A percentile compares a stretch with the other conserved stretches of the same genome.
Conservation (phyloP, 2,329 filamentous ascomycete species). For the Colletotrichum sidae region DNA sequence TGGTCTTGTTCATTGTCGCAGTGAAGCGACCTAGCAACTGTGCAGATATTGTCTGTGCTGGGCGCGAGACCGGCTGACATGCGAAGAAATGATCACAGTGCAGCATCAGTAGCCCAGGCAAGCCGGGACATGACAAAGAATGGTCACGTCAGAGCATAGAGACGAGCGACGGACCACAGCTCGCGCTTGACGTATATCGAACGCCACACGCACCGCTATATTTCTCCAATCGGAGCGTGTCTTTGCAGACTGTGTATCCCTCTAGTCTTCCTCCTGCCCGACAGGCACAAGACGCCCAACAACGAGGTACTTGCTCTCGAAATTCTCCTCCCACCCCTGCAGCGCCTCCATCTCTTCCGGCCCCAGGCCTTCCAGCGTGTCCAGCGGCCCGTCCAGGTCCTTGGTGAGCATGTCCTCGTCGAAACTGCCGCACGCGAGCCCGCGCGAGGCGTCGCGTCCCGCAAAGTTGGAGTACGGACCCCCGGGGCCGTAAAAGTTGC, state of each 20-base stretch:
- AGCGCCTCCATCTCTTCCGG: conserved; percentile 84
- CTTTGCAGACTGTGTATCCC: background rate
- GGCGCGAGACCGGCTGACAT: too few species aligned
- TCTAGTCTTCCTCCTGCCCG: conserved; percentile 49
- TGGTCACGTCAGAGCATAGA: too few species aligned
- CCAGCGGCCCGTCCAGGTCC: conserved; percentile 85
- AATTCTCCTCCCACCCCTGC: conserved; percentile 92
- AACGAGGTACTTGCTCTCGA: conserved; percentile 93
- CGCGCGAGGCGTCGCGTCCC: conserved; percentile 88
- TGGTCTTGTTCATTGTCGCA: background rate
- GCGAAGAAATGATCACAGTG: too few species aligned
- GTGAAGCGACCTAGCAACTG: too few species aligned
- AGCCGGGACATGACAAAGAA: too few species aligned
- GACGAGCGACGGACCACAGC: too few species aligned
- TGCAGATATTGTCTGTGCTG: too few species aligned
- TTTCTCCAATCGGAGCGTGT: too few species aligned
- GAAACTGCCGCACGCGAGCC: conserved; percentile 91
- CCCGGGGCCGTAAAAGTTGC: conserved; percentile 96
- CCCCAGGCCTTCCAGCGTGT: conserved; percentile 78
- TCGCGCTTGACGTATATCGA: too few species aligned
- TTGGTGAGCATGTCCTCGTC: conserved; percentile 95
- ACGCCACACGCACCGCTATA: too few species aligned
- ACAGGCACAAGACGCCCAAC: conserved; percentile 83
- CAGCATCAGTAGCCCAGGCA: too few species aligned
- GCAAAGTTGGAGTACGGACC: conserved; percentile 98